Evolutionary conservation across 2,329 filamentous ascomycete genomes (phyloP), one percentile per base, ranked within the genome.

Genomic region (Domatiomyces globalis): DNA sequence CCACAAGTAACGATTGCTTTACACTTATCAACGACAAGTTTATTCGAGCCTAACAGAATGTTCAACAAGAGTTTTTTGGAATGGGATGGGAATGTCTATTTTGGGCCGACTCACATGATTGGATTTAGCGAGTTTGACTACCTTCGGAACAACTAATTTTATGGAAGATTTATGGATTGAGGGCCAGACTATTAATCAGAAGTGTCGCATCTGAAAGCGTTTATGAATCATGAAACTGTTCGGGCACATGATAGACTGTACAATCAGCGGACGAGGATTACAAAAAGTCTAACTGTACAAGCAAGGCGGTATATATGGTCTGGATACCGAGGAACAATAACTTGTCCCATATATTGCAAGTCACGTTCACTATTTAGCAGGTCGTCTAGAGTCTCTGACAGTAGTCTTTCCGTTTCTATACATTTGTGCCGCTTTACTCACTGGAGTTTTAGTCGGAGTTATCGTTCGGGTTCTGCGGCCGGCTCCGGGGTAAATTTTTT

Each of bases 1-100:
- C 12, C 49, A 51, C n/a, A 60, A 60, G 45, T 54, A 47, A 51
- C 12, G 10, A 15, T 2, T 7, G 33, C 33, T 39, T 39, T n/a
- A n/a, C n/a, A 39, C 33, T 39, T 10, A 15, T 12, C 29, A 4
- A 15, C 33, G 33, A 39, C 15, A 33, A 33, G 9, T 33, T 10
- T 10, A 33, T 33, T 33, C 29, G 5, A 10, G 12, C 8, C 29
- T 10, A 33, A 33, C 29, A 39, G 9, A 39, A 15, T 39, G 33
- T 39, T 15, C 4, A 39, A 39, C 33, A 39, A 15, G 10, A 39
- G n/a, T 39, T 39, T 39, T 39, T 39, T 39, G 12, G 4, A 39
- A 15, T 39, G 15, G 8, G 33, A 39, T 39, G 33, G 12, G 5
- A 15, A 39, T 10, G 33, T 39, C 33, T 39, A 39, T 39, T 39